Evolutionary conservation across 2,329 filamentous ascomycete species (phyloP).

Genomic region (Fusarium setosum): DNA sequence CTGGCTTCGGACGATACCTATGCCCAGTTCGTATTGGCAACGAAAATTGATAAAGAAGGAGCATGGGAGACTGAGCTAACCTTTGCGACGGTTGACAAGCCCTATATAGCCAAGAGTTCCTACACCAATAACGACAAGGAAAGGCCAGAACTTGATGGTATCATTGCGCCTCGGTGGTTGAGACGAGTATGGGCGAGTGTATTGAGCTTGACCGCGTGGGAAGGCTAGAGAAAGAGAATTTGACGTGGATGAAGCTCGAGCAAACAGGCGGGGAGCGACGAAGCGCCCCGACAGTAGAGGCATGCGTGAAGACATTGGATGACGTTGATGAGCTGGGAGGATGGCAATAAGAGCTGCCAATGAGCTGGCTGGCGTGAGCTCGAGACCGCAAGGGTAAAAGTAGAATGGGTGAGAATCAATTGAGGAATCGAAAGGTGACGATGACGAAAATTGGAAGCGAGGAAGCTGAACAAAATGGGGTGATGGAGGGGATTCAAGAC

Average conservation of each 20-base stretch:
- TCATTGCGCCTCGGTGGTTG: conserved; percentile 51
- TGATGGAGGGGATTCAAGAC: no score
- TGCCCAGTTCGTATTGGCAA: no score
- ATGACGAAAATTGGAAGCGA: no score
- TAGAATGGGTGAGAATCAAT: background rate
- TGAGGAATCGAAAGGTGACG: background rate
- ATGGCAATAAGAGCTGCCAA: no score
- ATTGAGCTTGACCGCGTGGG: conserved; percentile 30
- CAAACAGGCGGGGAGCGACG: conserved; percentile 33
- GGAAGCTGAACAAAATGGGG: no score
- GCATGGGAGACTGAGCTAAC: no score
- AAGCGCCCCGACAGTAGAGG: conserved; percentile 42
- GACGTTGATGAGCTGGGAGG: conserved; percentile 7
- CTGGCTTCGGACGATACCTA: no score
- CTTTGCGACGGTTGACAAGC: conserved; percentile 61
- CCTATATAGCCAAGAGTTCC: conserved; percentile 62
- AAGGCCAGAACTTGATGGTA: conserved; percentile 68
- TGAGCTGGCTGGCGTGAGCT: background rate
- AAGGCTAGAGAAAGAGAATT: conserved; percentile 10
- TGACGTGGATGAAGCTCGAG: conserved; percentile 28
- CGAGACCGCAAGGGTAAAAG: background rate
- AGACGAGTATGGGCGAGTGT: conserved; percentile 55
- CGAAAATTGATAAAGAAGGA: no score
- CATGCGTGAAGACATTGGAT: conserved; percentile 49
- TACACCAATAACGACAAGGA: conserved; percentile 60